These are phyloP conservation scores for Brassica balearica DNA, from an alignment of 441 rosid species.

Conservation along the genomic window DNA sequence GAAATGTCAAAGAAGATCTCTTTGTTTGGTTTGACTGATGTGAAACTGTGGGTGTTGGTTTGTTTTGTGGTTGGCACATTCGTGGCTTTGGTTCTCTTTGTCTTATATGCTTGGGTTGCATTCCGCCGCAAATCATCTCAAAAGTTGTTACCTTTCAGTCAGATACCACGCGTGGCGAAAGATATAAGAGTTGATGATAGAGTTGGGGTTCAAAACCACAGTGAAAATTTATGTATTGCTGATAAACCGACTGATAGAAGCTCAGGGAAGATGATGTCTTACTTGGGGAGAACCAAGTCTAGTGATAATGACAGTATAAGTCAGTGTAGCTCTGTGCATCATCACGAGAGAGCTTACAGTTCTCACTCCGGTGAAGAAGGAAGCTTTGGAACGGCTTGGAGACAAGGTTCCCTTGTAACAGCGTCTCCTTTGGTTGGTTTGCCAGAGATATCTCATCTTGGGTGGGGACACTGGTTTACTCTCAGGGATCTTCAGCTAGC, in stretches of 20 bases:
- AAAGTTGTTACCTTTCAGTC: constrained; percentile 62
- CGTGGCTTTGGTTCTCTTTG: constrained; percentile 68
- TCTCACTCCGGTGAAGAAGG: constrained; percentile 94
- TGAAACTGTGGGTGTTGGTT: constrained; percentile 86
- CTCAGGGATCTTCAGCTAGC: constrained; percentile 96
- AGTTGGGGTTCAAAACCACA: constrained; percentile 49
- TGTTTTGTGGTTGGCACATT: constrained; percentile 73
- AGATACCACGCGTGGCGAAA: constrained; percentile 80
- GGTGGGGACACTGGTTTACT: constrained; percentile 99
- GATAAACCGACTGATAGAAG: constrained; percentile 73
- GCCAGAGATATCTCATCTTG: constrained; percentile 92
- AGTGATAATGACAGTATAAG: constrained; percentile 84
- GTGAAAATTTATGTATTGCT: constrained; percentile 47
- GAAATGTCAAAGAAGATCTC: constrained; percentile 76
- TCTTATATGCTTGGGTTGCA: constrained; percentile 68
- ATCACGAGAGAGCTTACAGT: constrained; percentile 71
- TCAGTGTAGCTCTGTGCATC: constrained; percentile 74
- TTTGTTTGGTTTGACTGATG: constrained; percentile 71
- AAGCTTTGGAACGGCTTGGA: constrained; percentile 67
- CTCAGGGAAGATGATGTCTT: constrained; percentile 62
- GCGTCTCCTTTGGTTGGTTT: constrained; percentile 89
- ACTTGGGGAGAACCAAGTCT: constrained; percentile 67
- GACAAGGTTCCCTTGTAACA: constrained; percentile 58
- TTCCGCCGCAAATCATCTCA: constrained; percentile 66
- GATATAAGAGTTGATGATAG: constrained; percentile 93